Base-by-base conservation (phyloP, 106 monocot genomes). In the Dendrobium chrysotoxum region DNA sequence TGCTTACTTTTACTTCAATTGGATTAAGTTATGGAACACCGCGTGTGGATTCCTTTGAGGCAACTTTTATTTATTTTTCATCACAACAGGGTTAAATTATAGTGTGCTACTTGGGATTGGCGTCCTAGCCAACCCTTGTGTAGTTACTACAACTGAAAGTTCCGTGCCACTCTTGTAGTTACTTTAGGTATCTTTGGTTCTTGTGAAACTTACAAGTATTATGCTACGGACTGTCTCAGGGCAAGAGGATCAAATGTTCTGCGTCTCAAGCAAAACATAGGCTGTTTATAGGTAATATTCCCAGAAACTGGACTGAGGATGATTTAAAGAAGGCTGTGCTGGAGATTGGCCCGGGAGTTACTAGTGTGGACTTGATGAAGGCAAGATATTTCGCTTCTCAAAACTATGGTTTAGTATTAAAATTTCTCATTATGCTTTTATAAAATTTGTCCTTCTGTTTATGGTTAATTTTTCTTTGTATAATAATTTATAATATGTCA, bases 211-310 rank as follows among this genome's bases (percentile, higher is more conserved):
- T 70, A 70, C 5, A 15, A 26, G 66, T 67, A 8, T 67, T 26
- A 25, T 35, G 28, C 25, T 70, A 35, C 15, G 64, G 26, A 26
- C 3, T 78, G 3, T 28, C 57, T 47, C 82, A 98, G 97, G 94
- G 97, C 21, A 98, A 85, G 45, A 92, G 88, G 85, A 35, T 98
- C 58, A 98, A 81, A 77, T 89, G 92, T 15, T 98, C 94, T 39
- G 73, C 84, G 40, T 94, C 94, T 75, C 90, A 98, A 85, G 89
- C 89, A 71, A 98, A 98, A 76, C 78, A 94, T 85, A 78, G 85
- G 20, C 66, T 98, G 39, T 94, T 98, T 81, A 89, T 98, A 46
- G 94, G 97, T 11, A 94, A 98, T 83, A 45, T 98, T 80, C 97
- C 97, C 55, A 85, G 84, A 74, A 86, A 78, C 73, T 94, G 94